phyloP scores from a whole-genome alignment of 2,329 filamentous ascomycete genomes.

The Fonsecaea nubica region DNA sequence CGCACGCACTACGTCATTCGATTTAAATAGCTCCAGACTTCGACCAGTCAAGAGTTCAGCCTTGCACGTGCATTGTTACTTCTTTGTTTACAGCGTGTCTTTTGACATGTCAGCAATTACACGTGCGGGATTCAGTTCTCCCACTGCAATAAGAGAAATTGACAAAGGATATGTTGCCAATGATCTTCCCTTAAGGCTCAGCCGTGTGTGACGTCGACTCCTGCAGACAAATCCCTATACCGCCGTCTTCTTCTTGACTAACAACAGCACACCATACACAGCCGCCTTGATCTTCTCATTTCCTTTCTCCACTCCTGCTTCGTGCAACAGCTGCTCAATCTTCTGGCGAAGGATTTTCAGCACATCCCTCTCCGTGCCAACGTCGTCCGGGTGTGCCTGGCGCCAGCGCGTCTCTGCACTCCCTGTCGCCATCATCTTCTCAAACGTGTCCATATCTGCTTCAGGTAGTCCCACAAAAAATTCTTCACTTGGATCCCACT shows the following conservation, averaged over 20 bases:
- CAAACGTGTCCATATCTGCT: constrained; percentile 42
- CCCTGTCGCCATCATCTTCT: constrained; percentile 44
- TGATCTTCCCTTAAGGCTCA: background rate
- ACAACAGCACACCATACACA: constrained; percentile 35
- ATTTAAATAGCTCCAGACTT: too few relatives aligned
- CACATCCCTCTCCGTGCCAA: constrained; percentile 44
- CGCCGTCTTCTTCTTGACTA: constrained; percentile 43
- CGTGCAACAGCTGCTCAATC: constrained; percentile 45
- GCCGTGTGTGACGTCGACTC: background rate
- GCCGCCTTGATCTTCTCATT: constrained; percentile 33
- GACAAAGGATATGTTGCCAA: background rate
- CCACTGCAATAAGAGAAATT: background rate
- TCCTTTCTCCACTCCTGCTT: constrained; percentile 50
- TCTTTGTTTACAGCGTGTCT: too few relatives aligned
- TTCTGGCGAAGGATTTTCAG: constrained; percentile 41
- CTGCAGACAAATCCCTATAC: background rate
- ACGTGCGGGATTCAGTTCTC: too few relatives aligned
- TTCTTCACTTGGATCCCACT: constrained; percentile 21
- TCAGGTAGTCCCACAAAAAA: constrained; percentile 43
- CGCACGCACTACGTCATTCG: too few relatives aligned
- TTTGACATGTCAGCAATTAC: too few relatives aligned
- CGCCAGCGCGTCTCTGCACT: constrained; percentile 51
- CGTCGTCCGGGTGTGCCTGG: constrained; percentile 47
- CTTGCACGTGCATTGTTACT: too few relatives aligned
- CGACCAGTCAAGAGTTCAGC: too few relatives aligned